Evolutionary conservation across 2,329 filamentous ascomycete genomes (phyloP).

Genomic region (Diaporthe helianthi): DNA sequence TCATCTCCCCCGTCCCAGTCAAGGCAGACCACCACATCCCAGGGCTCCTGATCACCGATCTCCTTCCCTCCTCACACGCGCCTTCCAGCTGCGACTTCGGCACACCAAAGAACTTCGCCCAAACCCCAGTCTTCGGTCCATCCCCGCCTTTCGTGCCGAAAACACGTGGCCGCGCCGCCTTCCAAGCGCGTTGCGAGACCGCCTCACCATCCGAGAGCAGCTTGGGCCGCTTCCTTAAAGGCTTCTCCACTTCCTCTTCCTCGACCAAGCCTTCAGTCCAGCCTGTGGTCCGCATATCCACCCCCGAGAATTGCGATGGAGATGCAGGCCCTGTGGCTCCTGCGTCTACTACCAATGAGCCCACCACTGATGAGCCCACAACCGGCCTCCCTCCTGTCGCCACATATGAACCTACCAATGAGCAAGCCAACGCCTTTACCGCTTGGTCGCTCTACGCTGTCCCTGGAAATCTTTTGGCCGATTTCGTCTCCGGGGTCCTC

Average conservation of each 20-base stretch:
- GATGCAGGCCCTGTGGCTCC: not conserved
- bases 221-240: conserved; percentile 11
- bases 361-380: not conserved
- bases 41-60: not conserved
- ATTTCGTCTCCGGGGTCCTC: conserved; percentile 63
- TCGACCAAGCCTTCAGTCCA: not conserved
- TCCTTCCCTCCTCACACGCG: conserved; percentile 19
- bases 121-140: conserved; percentile 19
- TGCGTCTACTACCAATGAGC: not conserved
- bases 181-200: conserved; percentile 27
- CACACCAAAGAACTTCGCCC: conserved; percentile 19
- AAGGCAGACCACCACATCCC: not conserved
- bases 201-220: conserved; percentile 19
- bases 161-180: conserved; percentile 20
- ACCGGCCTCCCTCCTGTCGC: not conserved
- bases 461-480: conserved; percentile 55
- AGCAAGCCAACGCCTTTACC: conserved; percentile 56
- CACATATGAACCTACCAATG: not conserved
- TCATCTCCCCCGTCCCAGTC: not conserved
- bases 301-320: not conserved
- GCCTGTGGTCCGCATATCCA: conserved; percentile 1
- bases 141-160: conserved; percentile 24
- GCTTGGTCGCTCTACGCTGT: conserved; percentile 35
- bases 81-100: conserved; percentile 29
- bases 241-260: conserved; percentile 4